Base-by-base conservation (phyloP, 73 alveolate genomes). In the Paramecium sonneborni region DNA sequence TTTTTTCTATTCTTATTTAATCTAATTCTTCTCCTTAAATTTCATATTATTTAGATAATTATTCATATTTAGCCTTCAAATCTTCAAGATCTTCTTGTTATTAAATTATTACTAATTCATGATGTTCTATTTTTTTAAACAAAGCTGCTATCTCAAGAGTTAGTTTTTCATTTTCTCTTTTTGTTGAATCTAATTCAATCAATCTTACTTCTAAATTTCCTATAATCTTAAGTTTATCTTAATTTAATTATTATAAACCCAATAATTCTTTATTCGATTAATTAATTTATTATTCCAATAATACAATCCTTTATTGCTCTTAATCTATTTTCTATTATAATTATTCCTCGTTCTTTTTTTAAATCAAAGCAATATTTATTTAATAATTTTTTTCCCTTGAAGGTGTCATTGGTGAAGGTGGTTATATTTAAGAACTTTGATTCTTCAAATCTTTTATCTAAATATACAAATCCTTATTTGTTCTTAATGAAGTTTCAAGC, bases 21-120 rank as follows among this genome's bases (percentile, higher is more conserved):
- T 62, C 84, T 46, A 62, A 30, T 26, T 62, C 84, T 62, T 62
- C 84, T 23, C 84, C 39, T 62, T 62, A 62, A 11, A 62, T 62
- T 62, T 62, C 84, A 62, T 62, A 26, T 12, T 32, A 10, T 26
- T 62, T 62, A 14, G 10, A 12, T 62, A 62, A 62, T 3, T 62
- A 15, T 23, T 26, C 44, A 32, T 62, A 32, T 62, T 62, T 62
- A 32, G 18, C 39, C 23, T 62, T 62, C 44, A 62, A 62, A 32
- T 62, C 46, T 0, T 62, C 84, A 30, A 62, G 26, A 0, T 62
- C 39, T 12, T 62, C 84, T 62, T 62, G 24, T 62, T 62, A 30
- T 62, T 62, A 62, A 26, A 62, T 62, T 62, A 62, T 62, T 20
- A 62, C 84, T 12, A 62, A 32, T 62, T 62, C 84, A 62, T 62